Conservation (phyloP, 1,284 basidiomycete species). For the Amylostereum areolatum region DNA sequence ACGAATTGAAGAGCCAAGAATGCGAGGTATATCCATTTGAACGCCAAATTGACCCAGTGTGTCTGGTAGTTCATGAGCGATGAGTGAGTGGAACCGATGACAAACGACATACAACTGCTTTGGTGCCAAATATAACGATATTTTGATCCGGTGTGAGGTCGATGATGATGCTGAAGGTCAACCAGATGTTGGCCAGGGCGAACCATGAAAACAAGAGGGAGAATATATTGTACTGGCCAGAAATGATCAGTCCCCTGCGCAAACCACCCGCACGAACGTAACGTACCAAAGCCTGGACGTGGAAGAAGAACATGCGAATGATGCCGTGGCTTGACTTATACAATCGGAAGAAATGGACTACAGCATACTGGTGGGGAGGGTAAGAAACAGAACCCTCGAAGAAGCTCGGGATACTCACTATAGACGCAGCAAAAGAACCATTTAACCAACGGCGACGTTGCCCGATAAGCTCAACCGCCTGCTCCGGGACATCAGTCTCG, state of each 20-base stretch:
- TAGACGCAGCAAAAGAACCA: constrained; percentile 93
- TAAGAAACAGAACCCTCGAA: constrained; percentile 1
- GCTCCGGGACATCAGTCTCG: constrained; percentile 92
- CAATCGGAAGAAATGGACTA: constrained; percentile 92
- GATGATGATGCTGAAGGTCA: constrained; percentile 96
- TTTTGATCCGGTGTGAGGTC: constrained; percentile 69
- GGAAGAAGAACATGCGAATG: constrained; percentile 92
- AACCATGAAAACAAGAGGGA: constrained; percentile 88
- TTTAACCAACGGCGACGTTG: constrained; percentile 97
- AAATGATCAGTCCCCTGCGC: constrained; percentile 3
- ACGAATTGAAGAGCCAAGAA: constrained; percentile 87
- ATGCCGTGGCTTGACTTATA: constrained; percentile 83
- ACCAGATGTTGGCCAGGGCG: constrained; percentile 88
- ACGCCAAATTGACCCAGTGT: constrained; percentile 82
- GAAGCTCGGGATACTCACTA: constrained; percentile 46
- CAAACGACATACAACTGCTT: constrained; percentile 31
- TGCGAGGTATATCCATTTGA: constrained; percentile 86
- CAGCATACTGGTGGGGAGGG: constrained; percentile 56
- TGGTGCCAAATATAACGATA: constrained; percentile 70
- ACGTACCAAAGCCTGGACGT: constrained; percentile 83
- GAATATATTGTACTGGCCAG: constrained; percentile 65
- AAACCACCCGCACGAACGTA: not conserved
- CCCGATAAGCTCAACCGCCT: constrained; percentile 87
- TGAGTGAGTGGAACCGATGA: not conserved
- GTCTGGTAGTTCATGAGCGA: constrained; percentile 42